Conservation (phyloP, 306 rosid species). For the Acacia confusa region DNA sequence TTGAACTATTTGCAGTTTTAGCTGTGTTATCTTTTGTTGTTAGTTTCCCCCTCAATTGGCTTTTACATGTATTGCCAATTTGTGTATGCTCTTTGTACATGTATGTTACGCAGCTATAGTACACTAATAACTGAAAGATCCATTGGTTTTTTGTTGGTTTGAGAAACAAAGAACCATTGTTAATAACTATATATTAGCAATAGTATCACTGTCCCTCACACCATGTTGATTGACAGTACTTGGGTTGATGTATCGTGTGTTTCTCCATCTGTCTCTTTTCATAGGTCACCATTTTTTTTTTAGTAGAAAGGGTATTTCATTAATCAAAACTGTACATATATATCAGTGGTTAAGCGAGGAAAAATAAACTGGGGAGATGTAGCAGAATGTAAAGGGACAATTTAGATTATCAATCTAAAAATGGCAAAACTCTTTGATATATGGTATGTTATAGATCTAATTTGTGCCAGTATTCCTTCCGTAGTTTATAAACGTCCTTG, state of each 20-base stretch:
- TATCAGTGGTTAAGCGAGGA: too few species aligned
- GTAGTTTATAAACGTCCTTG: too few species aligned
- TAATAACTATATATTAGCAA: not conserved
- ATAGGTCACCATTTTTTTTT: not conserved
- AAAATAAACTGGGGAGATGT: too few species aligned
- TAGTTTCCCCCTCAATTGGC: not conserved
- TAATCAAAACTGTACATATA: too few species aligned
- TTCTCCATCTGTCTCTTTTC: not conserved
- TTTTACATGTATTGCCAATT: conserved; percentile 9
- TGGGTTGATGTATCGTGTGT: not conserved
- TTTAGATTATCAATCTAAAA: too few species aligned
- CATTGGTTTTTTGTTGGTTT: not conserved
- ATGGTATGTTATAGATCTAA: too few species aligned
- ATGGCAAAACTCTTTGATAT: too few species aligned
- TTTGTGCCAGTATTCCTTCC: too few species aligned
- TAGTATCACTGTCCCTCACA: not conserved
- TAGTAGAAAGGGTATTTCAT: too few species aligned
- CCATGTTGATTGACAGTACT: not conserved
- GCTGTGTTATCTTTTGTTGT: conserved; percentile 21
- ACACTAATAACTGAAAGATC: not conserved
- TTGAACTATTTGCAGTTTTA: conserved; percentile 17
- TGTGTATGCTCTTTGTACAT: not conserved
- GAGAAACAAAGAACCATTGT: not conserved
- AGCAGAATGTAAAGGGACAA: too few species aligned
- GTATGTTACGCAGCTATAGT: not conserved